Conservation (phyloP, 805 yeast genomes). For the Candida maris region DNA sequence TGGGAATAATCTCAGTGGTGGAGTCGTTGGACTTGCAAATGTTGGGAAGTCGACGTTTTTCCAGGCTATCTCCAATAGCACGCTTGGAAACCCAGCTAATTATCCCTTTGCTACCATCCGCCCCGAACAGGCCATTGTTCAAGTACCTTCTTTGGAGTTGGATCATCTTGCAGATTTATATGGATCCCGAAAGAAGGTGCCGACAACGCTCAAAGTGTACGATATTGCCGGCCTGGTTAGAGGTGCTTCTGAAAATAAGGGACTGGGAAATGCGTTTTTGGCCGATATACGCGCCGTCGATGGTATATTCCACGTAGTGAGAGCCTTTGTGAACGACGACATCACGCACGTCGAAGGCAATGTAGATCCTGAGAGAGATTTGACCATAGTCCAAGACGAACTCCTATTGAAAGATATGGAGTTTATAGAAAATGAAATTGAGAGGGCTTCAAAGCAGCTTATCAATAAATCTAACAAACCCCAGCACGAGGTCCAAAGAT, state of each 20-base stretch:
- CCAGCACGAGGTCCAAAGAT: slow-evolving; percentile 52
- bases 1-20: slow-evolving; percentile 36
- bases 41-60: slow-evolving; percentile 60
- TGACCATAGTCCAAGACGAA: slow-evolving; percentile 62
- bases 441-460: slow-evolving; percentile 65
- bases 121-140: slow-evolving; percentile 60
- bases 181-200: slow-evolving; percentile 47
- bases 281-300: slow-evolving; percentile 68
- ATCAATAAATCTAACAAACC: slow-evolving; percentile 82
- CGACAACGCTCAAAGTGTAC: slow-evolving; percentile 53
- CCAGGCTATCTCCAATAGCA: slow-evolving; percentile 58
- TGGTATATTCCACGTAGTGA: slow-evolving; percentile 65
- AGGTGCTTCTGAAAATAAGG: slow-evolving; percentile 63
- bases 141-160: slow-evolving; percentile 49
- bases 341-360: slow-evolving; percentile 63
- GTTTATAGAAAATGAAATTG: slow-evolving; percentile 60
- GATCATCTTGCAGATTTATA: slow-evolving; percentile 46
- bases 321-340: slow-evolving; percentile 61
- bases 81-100: slow-evolving; percentile 63
- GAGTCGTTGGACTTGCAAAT: slow-evolving; percentile 62
- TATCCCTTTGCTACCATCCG: slow-evolving; percentile 77
- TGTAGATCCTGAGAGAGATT: slow-evolving; percentile 62
- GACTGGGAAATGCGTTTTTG: slow-evolving; percentile 70
- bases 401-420: slow-evolving; percentile 65
- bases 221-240: slow-evolving; percentile 71